Conservation (phyloP, 441 rosid genomes). For the Eutrema salsugineum region DNA sequence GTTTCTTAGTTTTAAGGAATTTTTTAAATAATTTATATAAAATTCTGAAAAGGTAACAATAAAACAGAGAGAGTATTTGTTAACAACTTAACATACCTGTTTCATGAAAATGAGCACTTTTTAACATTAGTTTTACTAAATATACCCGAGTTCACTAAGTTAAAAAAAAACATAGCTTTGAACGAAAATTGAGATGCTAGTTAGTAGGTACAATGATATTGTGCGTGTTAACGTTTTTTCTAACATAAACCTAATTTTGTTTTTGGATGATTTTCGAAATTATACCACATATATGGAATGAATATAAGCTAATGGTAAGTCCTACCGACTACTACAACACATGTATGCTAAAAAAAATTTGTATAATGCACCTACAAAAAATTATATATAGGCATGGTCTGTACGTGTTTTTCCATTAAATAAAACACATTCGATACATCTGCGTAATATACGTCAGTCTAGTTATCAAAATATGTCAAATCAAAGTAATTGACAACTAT, state of each 20-base stretch:
- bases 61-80: too few relatives aligned
- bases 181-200: not conserved
- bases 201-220: not conserved
- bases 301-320: too few relatives aligned
- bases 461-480: not conserved
- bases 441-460: not conserved
- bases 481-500: not conserved
- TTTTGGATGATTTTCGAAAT: too few relatives aligned
- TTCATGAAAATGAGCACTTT: not conserved
- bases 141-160: not conserved
- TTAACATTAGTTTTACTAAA: not conserved
- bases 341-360: not conserved
- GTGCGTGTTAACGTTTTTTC: not conserved
- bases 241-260: too few relatives aligned
- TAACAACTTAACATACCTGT: not conserved
- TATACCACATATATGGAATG: too few relatives aligned
- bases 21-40: too few relatives aligned
- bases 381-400: not conserved
- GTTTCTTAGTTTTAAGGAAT: too few relatives aligned
- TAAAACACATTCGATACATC: not conserved
- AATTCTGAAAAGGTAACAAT: too few relatives aligned
- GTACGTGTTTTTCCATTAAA: not conserved
- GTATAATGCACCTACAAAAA: not conserved
- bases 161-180: too few relatives aligned
- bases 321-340: too few relatives aligned